Base-by-base conservation (phyloP, 176 grass and related monocot genomes). In the Oryza coarctata region DNA sequence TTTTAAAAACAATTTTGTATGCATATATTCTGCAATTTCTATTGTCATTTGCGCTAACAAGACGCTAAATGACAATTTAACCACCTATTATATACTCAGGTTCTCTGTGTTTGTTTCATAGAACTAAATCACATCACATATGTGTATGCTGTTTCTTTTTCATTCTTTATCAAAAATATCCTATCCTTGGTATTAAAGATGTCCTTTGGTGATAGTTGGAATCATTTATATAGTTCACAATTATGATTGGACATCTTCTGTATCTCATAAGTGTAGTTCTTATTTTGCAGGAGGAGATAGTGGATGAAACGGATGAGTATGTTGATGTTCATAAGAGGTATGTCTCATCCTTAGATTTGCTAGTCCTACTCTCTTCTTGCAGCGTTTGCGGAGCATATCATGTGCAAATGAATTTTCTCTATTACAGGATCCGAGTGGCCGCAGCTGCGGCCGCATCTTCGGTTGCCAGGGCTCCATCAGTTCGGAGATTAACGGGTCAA, bases 251-350 rank as follows among this genome's bases (percentile, higher is more conserved):
- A 83, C 3, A 52, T 31, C 31, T 26, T 79, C 58, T 65, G 22
- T 60, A 50, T 47, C 27, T 79, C 63, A 65, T 58, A 15, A 72
- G 8, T 58, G n/a, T 58, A 58, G 22, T 49, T 71, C 65, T 83
- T 41, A 41, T 81, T 63, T 69, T 89, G 44, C 81, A 99, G 97
- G 97, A 99, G 79, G 97, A 99, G 78, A 99, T 99, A 83, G 97
- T 99, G 22, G 97, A 99, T 36, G 97, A 99, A 50, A 99, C 97
- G 2, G 97, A 99, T 70, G 97, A 99, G 90, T 99, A 94, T 90
- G 93, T 99, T 85, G 97, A 99, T 87, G 97, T 99, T 68, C 97
- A 99, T 57, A 99, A 99, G 90, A 99, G 97, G 97, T 94, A 88
- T 76, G 13, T 23, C 11, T 39, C 43, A 69, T 70, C 8, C 39